A percentile compares a stretch with the other conserved stretches of the same genome.
Evolutionary conservation across 2,329 filamentous ascomycete species (phyloP).

Genomic region (Trichoderma hamatum): DNA sequence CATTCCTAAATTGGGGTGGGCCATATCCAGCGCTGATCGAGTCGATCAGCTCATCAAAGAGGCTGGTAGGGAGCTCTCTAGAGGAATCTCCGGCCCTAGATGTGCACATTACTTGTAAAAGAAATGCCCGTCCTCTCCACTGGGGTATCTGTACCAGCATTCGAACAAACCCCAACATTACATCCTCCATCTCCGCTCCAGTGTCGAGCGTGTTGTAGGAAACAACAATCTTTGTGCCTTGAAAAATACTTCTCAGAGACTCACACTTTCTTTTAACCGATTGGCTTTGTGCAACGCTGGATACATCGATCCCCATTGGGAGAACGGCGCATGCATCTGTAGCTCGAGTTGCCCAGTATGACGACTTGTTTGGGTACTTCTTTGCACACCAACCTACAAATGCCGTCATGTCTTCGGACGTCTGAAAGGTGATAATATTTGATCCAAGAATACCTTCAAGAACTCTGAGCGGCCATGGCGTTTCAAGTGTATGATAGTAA

Average conservation of each 20-base stretch:
- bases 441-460: slow-evolving; percentile 84
- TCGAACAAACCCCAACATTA: slow-evolving; percentile 87
- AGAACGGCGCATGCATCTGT: slow-evolving; percentile 48
- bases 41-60: slow-evolving; percentile 84
- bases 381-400: slow-evolving; percentile 86
- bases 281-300: slow-evolving; percentile 74
- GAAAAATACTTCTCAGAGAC: slow-evolving; percentile 73
- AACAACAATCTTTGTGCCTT: slow-evolving; percentile 88
- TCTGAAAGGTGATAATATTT: slow-evolving; percentile 92
- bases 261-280: slow-evolving; percentile 70
- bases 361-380: slow-evolving; percentile 80
- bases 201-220: slow-evolving; percentile 88
- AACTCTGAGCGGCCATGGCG: slow-evolving; percentile 83
- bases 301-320: slow-evolving; percentile 74
- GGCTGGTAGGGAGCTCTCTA: slow-evolving; percentile 78
- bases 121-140: slow-evolving; percentile 85
- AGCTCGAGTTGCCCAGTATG: slow-evolving; percentile 80
- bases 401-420: slow-evolving; percentile 89
- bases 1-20: slow-evolving; percentile 81
- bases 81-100: slow-evolving; percentile 76
- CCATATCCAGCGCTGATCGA: slow-evolving; percentile 89
- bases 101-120: slow-evolving; percentile 91
- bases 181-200: slow-evolving; percentile 87
- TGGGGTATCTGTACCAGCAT: slow-evolving; percentile 88
- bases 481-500: slow-evolving; percentile 92